These are phyloP conservation scores for Asterionellopsis glacialis DNA, from an alignment of 108 stramenopile genomes.

Conservation along the genomic window DNA sequence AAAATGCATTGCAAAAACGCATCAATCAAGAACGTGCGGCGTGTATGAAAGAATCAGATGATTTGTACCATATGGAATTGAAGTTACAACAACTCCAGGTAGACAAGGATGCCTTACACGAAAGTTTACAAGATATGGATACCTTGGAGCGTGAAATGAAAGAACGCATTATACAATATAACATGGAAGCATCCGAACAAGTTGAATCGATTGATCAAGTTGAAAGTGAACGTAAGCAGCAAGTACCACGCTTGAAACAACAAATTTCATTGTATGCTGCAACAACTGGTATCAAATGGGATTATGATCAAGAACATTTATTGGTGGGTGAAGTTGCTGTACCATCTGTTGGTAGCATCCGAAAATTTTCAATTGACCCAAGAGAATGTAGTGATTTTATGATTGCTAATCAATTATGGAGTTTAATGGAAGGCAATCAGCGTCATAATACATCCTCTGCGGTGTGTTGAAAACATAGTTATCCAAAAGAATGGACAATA, in stretches of 20 bases:
- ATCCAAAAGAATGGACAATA: background rate
- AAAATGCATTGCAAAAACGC: slow-evolving; percentile 5
- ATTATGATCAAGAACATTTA: slow-evolving; percentile 26
- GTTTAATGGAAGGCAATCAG: slow-evolving; percentile 14
- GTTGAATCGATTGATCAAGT: slow-evolving; percentile 34
- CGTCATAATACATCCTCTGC: no score
- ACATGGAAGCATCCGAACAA: slow-evolving; percentile 26
- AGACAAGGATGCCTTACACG: slow-evolving; percentile 6
- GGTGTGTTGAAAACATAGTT: no score
- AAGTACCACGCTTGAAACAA: slow-evolving; percentile 35
- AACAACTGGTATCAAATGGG: slow-evolving; percentile 49
- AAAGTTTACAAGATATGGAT: slow-evolving; percentile 23
- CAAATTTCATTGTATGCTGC: slow-evolving; percentile 38
- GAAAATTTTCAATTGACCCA: slow-evolving; percentile 31
- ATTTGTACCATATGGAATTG: slow-evolving; percentile 7
- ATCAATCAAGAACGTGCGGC: slow-evolving; percentile 20
- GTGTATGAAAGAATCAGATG: slow-evolving; percentile 16
- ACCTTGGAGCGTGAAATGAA: slow-evolving; percentile 12
- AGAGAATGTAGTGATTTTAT: slow-evolving; percentile 26
- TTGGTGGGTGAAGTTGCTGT: slow-evolving; percentile 38
- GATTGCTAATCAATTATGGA: slow-evolving; percentile 33
- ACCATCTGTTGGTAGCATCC: slow-evolving; percentile 12
- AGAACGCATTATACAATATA: slow-evolving; percentile 19
- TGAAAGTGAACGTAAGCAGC: slow-evolving; percentile 30
- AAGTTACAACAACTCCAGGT: slow-evolving; percentile 12